Percentiles rank a stretch among this genome's conserved stretches.
Evolutionary conservation across 768 basidiomycete genomes (phyloP).

Genomic region (Boletus eberwhitei): DNA sequence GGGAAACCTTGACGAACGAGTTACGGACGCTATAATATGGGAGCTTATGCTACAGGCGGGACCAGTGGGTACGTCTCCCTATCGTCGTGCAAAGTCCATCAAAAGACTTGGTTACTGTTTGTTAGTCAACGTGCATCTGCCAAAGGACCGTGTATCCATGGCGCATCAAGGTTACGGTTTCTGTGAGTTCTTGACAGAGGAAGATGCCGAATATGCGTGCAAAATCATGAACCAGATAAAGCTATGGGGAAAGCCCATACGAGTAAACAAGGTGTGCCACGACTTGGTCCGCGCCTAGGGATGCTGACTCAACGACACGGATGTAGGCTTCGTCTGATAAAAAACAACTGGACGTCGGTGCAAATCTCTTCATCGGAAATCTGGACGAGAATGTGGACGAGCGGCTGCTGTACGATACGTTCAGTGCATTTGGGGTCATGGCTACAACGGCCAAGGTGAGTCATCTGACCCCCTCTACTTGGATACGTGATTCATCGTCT

Average conservation of each 20-base stretch:
- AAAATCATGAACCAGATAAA: conserved; percentile 99
- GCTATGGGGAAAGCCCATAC: conserved; percentile 96
- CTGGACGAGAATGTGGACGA: conserved; percentile 96
- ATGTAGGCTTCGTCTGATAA: conserved; percentile 92
- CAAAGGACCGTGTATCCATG: conserved; percentile 98
- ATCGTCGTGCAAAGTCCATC: not conserved
- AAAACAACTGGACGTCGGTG: conserved; percentile 96
- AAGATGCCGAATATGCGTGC: conserved; percentile 99
- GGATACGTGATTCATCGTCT: not conserved
- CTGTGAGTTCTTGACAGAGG: conserved; percentile 98
- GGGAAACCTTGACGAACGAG: conserved; percentile 97
- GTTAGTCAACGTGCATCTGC: conserved; percentile 93
- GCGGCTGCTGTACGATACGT: conserved; percentile 87
- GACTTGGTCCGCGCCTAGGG: not conserved
- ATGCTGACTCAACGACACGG: conserved; percentile 13
- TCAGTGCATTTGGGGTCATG: conserved; percentile 92
- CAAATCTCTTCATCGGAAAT: conserved; percentile 95
- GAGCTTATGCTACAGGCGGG: conserved; percentile 99
- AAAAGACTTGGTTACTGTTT: not conserved
- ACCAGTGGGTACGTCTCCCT: conserved; percentile 75
- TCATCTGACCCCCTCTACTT: not conserved
- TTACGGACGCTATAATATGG: conserved; percentile 92
- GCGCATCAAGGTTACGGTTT: conserved; percentile 99
- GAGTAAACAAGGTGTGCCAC: conserved; percentile 92
- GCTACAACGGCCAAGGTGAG: conserved; percentile 82